Base-by-base conservation (phyloP, 2,329 filamentous ascomycete genomes). In the Lithohypha guttulata region DNA sequence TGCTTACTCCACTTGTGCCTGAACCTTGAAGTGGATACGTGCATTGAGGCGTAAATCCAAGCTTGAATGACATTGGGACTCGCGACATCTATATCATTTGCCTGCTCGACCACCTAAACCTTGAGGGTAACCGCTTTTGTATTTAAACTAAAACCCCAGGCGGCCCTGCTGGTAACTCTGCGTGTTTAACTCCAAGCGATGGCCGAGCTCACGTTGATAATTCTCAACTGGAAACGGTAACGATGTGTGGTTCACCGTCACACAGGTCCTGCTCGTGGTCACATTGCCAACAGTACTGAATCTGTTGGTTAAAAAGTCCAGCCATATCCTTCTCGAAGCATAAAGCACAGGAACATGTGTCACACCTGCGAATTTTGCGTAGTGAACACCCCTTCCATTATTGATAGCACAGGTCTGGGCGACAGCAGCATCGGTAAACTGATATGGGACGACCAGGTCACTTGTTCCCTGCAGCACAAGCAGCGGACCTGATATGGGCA, bases 311-410 rank as follows among this genome's bases (percentile, higher is more conserved):
- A 45, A 21, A 27, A 38, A 45, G 20, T 57, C 49, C 43, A 58
- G 42, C 52, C 54, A 60, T 6, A 52, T 26, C 22, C 51, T 47
- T 41, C 59, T 56, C 11, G 42, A 45, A 14, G 52, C 56, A 35
- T 42, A 50, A 33, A 59, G 39, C 1, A 53, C 50, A 10, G 57
- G 51, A 2, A 51, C 53, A 37, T 61, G 57, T 3, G 43, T 48
- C 10, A 56, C 48, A 5, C 47, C 50, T 19, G 48, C 46, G 22
- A 52, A 54, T 15, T 37, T 25, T 6, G 47, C 46, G 39, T 54
- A 58, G 34, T 54, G 31, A 25, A 59, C 37, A 7, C 21, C 21
- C 10, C 22, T 19, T n/a, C 14, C n/a, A 4, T 11, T 6, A 27
- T 46, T 36, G 10, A 39, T 21, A 15, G 40, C 41, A 28, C 47